Conservation (phyloP, 345 rosid genomes). For the Garcia nutans region DNA sequence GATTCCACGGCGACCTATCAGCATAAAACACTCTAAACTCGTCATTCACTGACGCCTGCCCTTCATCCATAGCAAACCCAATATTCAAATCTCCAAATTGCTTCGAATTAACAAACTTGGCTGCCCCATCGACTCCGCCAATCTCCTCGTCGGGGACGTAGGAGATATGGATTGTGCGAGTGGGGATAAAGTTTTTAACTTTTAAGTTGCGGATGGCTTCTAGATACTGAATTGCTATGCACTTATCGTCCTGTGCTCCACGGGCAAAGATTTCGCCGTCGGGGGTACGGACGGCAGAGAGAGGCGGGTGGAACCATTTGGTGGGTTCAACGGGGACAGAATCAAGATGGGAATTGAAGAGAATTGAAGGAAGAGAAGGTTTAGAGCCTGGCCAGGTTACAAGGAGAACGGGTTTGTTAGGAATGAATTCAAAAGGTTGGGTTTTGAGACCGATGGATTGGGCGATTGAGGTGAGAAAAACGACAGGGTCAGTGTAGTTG, state of each 20-base stretch:
- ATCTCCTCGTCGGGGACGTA: conserved; percentile 87
- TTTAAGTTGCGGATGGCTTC: conserved; percentile 70
- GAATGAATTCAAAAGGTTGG: conserved; percentile 47
- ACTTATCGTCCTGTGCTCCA: conserved; percentile 91
- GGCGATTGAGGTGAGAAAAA: conserved; percentile 58
- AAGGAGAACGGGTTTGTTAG: conserved; percentile 55
- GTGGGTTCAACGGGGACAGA: conserved; percentile 82
- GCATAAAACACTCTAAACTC: conserved; percentile 73
- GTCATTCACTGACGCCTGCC: conserved; percentile 69
- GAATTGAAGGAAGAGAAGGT: conserved; percentile 66
- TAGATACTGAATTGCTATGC: conserved; percentile 73
- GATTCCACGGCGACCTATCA: conserved; percentile 65
- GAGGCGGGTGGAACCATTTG: conserved; percentile 81
- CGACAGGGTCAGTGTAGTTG: conserved; percentile 55
- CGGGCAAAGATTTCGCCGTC: conserved; percentile 73
- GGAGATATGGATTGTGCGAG: conserved; percentile 58
- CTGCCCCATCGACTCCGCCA: conserved; percentile 68
- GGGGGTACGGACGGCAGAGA: conserved; percentile 60
- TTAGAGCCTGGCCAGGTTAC: conserved; percentile 74
- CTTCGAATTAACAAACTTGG: conserved; percentile 48
- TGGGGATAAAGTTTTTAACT: conserved; percentile 43
- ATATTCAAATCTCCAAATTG: conserved; percentile 68
- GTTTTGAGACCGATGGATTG: conserved; percentile 47
- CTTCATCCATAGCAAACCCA: conserved; percentile 84
- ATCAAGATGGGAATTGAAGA: conserved; percentile 91